Evolutionary conservation across 345 rosid genomes (phyloP).

Genomic region (Schrenkiella parvula): DNA sequence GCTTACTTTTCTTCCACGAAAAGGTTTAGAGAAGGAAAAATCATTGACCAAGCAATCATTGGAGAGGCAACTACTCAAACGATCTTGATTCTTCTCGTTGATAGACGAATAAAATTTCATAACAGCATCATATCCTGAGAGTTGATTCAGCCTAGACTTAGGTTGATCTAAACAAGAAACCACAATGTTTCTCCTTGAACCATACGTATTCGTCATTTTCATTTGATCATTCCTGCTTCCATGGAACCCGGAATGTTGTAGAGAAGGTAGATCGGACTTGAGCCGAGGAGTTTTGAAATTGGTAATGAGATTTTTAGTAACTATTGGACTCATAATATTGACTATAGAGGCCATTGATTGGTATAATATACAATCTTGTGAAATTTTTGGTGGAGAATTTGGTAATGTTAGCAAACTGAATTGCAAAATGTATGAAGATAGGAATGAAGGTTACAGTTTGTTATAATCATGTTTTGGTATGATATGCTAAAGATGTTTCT

Average conservation of each 20-base stretch:
- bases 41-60: conserved; percentile 60
- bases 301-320: conserved; percentile 5
- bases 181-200: conserved; percentile 10
- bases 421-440: background rate
- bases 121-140: conserved; percentile 42
- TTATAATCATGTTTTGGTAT: background rate
- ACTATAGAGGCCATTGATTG: conserved; percentile 24
- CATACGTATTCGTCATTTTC: background rate
- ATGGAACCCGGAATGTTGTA: background rate
- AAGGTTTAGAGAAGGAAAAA: conserved; percentile 58
- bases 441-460: background rate
- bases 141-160: background rate
- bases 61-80: conserved; percentile 45
- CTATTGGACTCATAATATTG: conserved; percentile 1
- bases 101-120: conserved; percentile 49
- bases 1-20: conserved; percentile 58
- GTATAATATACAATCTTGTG: background rate
- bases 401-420: background rate
- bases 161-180: conserved; percentile 18
- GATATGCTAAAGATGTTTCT: background rate
- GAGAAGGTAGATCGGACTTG: background rate
- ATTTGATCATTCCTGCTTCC: conserved; percentile 13
- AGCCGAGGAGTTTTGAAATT: background rate
- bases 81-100: conserved; percentile 48
- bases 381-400: background rate